Evolutionary conservation across 176 grass and related monocot genomes (phyloP), one percentile per base, ranked within the genome.

Genomic region (Melocanna baccifera): DNA sequence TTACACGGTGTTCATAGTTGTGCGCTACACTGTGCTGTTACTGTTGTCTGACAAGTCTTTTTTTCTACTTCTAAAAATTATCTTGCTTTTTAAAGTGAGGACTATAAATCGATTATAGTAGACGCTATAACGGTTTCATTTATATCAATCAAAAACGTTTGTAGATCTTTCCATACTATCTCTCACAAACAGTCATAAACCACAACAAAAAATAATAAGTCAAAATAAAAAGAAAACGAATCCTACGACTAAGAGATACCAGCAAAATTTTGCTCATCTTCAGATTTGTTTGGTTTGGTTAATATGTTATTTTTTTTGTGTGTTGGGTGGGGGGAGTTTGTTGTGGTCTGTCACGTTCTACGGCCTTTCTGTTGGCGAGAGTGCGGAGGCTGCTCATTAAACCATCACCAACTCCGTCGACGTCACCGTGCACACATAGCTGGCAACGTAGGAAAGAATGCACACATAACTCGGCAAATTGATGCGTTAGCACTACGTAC

Each of bases 201-300:
- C n/a, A n/a, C n/a, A n/a, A n/a, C 4, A 0, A 36, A 36, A 36
- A 5, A 0, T 0, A 0, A 36, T 0, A 5, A 36, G 34, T 0
- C 0, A 5, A 36, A 36, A 4, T 0, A 5, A 36, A 34, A 30
- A 30, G 4, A 36, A 36, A 36, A 36, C 4, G 0, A 4, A 0
- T 34, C 0, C 34, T 36, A 36, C 4, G 34, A 36, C 8, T 48
- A 34, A 39, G 2, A 42, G 11, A 46, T 7, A 19, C 0, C 1
- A 36, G 18, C 36, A 67, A 66, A n/a, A n/a, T 12, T 7, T 23
- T 79, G 16, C 61, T 32, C 18, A 25, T 68, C 19, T 45, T 78
- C 6, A 53, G 30, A 25, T 15, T 47, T 23, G 3, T 71, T 56
- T 69, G 9, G 37, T 30, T 43, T 52, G 48, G 19, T 18, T 43